A percentile compares a stretch with the other conserved stretches of the same genome.
These are phyloP conservation scores for Annulohypoxylon bovei DNA, from an alignment of 495 filamentous ascomycete genomes.

Conservation along the genomic window DNA sequence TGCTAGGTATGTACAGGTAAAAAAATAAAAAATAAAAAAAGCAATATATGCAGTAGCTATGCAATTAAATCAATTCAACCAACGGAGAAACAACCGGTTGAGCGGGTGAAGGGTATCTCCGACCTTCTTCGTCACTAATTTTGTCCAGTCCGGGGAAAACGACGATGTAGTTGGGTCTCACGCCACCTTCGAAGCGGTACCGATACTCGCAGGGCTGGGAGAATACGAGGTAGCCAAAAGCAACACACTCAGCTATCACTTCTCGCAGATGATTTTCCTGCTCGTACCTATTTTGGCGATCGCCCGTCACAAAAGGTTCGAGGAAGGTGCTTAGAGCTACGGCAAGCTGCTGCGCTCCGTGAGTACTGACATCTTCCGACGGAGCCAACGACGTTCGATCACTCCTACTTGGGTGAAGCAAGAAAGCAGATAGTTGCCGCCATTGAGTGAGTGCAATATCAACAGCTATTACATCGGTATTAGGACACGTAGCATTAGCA, in stretches of 20 bases:
- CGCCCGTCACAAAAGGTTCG: conserved; percentile 41
- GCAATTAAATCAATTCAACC: conserved; percentile 22
- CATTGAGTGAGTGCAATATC: conserved; percentile 46
- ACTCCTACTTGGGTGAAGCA: conserved; percentile 48
- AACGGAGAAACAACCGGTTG: conserved; percentile 38
- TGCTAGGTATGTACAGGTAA: not conserved
- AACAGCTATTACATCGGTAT: conserved; percentile 32
- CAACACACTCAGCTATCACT: conserved; percentile 47
- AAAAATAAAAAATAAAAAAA: not conserved
- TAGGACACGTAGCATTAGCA: not conserved
- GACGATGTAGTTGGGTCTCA: conserved; percentile 24
- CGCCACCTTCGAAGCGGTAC: conserved; percentile 31
- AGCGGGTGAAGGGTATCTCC: conserved; percentile 26
- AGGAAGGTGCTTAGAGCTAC: conserved; percentile 45
- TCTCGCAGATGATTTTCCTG: conserved; percentile 48
- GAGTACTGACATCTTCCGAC: conserved; percentile 39
- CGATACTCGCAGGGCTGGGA: conserved; percentile 49
- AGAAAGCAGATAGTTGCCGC: conserved; percentile 50
- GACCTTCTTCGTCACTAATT: conserved; percentile 42
- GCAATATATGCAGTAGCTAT: not conserved
- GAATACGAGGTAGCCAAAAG: conserved; percentile 49
- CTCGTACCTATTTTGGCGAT: conserved; percentile 44
- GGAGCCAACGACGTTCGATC: conserved; percentile 47
- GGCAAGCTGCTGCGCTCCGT: conserved; percentile 44
- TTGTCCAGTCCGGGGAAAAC: conserved; percentile 48